Conservation (phyloP, 1,284 basidiomycete species). For the Irpex sp. region DNA sequence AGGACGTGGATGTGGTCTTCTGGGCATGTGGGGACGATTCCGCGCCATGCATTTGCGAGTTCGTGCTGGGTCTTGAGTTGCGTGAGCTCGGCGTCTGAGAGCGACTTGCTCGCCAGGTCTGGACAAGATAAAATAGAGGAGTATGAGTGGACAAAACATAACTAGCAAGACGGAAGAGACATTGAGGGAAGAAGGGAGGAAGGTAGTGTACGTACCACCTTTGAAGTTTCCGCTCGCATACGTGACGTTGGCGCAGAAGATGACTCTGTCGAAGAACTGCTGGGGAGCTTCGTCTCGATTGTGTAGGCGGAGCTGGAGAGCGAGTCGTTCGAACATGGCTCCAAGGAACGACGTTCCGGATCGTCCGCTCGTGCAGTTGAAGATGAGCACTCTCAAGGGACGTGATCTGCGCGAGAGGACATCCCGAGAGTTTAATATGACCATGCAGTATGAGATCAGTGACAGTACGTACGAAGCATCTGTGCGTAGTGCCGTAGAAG, state of each 20-base stretch:
- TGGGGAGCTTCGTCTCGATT: conserved; percentile 33
- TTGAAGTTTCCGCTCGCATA: conserved; percentile 88
- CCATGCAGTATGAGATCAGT: neutral
- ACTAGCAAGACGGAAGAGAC: no score
- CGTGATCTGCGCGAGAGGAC: conserved; percentile 16
- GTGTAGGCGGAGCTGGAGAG: conserved; percentile 42
- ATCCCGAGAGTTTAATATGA: neutral
- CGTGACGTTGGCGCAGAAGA: conserved; percentile 97
- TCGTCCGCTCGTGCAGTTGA: conserved; percentile 95
- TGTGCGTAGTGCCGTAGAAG: conserved; percentile 42
- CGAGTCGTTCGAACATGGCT: conserved; percentile 49
- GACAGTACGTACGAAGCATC: conserved; percentile 17
- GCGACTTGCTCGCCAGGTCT: conserved; percentile 76
- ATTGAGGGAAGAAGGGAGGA: neutral
- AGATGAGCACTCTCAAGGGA: conserved; percentile 70
- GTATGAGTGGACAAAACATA: neutral
- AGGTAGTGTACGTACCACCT: conserved; percentile 57
- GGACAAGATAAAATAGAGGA: neutral
- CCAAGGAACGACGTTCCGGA: conserved; percentile 74
- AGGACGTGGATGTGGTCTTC: conserved; percentile 69
- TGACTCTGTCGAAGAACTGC: conserved; percentile 76
- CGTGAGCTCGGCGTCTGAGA: conserved; percentile 60
- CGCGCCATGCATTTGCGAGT: conserved; percentile 72
- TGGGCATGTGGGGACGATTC: conserved; percentile 60
- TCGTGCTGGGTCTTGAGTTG: conserved; percentile 76